Evolutionary conservation across 495 filamentous ascomycete species (phyloP).

Genomic region (Aspergillus saccharolyticus): DNA sequence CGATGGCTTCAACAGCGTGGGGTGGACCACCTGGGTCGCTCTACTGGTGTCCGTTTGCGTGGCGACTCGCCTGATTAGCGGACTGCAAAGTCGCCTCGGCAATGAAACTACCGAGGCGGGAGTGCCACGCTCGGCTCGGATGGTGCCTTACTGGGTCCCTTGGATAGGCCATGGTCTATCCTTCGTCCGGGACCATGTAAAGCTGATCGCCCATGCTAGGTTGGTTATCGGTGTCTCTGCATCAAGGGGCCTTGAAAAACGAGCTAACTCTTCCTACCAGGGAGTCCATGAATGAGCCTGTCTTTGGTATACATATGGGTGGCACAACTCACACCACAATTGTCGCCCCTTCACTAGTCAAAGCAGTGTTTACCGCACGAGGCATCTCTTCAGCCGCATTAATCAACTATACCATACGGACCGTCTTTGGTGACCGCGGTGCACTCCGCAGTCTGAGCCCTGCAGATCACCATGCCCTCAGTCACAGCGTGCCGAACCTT

Average conservation of each 20-base stretch:
- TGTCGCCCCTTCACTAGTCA: constrained; percentile 45
- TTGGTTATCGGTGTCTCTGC: constrained; percentile 26
- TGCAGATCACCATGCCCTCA: constrained; percentile 30
- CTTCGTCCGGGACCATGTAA: constrained; percentile 41
- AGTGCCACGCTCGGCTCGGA: constrained; percentile 30
- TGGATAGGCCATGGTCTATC: constrained; percentile 49
- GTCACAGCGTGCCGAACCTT: constrained; percentile 27
- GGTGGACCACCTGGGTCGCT: constrained; percentile 23
- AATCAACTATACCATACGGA: constrained; percentile 37
- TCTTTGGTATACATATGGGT: constrained; percentile 50
- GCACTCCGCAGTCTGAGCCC: constrained; percentile 30
- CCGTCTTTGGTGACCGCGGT: constrained; percentile 47
- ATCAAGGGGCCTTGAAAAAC: constrained; percentile 17
- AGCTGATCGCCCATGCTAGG: constrained; percentile 37
- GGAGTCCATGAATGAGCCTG: constrained; percentile 36
- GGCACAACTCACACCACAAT: constrained; percentile 48
- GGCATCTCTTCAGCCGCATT: constrained; percentile 29
- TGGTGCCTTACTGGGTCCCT: constrained; percentile 56
- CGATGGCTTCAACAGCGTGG: constrained; percentile 14
- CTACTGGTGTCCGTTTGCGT: constrained; percentile 29
- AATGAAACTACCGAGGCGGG: constrained; percentile 10
- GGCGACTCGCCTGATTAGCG: constrained; percentile 38
- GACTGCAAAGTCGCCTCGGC: constrained; percentile 28
- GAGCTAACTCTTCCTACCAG: constrained; percentile 5
- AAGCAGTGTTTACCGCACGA: constrained; percentile 37